Base-by-base conservation (phyloP, 2,329 filamentous ascomycete species). In the Dothidotthia symphoricarpi region DNA sequence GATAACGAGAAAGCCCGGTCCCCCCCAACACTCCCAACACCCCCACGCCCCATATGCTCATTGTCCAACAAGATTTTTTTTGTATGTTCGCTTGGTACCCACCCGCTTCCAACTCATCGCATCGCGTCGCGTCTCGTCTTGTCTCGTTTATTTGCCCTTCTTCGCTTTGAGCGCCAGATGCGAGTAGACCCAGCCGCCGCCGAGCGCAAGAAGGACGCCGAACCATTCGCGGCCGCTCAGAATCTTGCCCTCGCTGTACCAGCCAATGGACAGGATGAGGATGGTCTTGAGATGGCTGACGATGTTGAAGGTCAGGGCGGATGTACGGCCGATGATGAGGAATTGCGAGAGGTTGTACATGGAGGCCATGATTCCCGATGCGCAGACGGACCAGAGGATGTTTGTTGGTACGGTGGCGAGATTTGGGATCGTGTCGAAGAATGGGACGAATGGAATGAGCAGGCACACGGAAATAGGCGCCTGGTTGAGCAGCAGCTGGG, bases 121-220 rank as follows among this genome's bases (percentile, higher is more conserved):
- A n/a, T n/a, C n/a, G n/a, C n/a, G n/a, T n/a, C n/a, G n/a, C n/a
- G n/a, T n/a, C n/a, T n/a, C n/a, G n/a, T n/a, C n/a, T n/a, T n/a
- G n/a, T n/a, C n/a, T 13, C 39, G 34, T 38, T 55, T 56, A 57
- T 37, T 57, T 57, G 30, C 49, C 49, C 41, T 61, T 56, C 49
- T 63, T 66, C 27, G 61, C 61, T 40, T 64, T 64, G 40, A 67
- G 48, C 12, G 63, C 59, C 32, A 68, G 47, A 45, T 72, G 69
- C 25, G 68, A 71, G 58, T 73, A 73, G 14, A 71, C 59, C 52
- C 69, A 71, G 25, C 69, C 70, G 17, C 70, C 70, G 10, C 70
- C 67, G 6, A 73, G 53, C 22, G 70, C 70, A 17, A 72, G 49
- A n/a, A 68, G 36, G 9, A 73, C 70, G 39, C 70, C 70, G n/a